These are phyloP conservation scores for Pythium biforme DNA, from an alignment of 352 stramenopile genomes.

Conservation along the genomic window DNA sequence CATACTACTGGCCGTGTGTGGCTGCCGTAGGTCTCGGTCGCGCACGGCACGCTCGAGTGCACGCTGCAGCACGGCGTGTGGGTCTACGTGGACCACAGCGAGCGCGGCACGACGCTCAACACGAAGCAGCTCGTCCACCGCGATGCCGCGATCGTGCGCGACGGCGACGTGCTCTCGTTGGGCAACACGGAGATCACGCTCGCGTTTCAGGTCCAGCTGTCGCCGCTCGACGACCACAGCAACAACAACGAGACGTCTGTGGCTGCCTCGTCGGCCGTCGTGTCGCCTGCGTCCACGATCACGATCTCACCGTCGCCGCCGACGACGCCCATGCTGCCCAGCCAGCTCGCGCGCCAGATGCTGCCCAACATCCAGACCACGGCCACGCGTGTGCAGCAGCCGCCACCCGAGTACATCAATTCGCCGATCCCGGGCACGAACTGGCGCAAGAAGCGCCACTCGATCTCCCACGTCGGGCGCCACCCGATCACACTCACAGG, in stretches of 20 bases:
- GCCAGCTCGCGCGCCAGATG: constrained; percentile 10
- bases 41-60: constrained; percentile 29
- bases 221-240: constrained; percentile 10
- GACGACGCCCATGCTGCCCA: background rate
- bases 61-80: constrained; percentile 46
- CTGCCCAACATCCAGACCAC: constrained; percentile 17
- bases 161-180: constrained; percentile 55
- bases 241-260: constrained; percentile 4
- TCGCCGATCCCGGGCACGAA: constrained; percentile 46
- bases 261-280: background rate
- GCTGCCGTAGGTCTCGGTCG: constrained; percentile 10
- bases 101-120: constrained; percentile 47
- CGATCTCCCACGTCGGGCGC: constrained; percentile 39
- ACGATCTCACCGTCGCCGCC: background rate
- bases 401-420: constrained; percentile 49
- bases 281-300: background rate
- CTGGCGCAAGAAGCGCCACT: constrained; percentile 52
- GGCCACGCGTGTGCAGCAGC: constrained; percentile 19
- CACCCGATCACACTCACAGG: constrained; percentile 23
- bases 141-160: constrained; percentile 50
- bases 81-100: constrained; percentile 80
- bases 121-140: constrained; percentile 35
- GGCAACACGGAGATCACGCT: constrained; percentile 50
- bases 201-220: constrained; percentile 5
- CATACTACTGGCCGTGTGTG: background rate